Evolutionary conservation across 495 filamentous ascomycete genomes (phyloP).

Genomic region (Penicillium chermesinum): DNA sequence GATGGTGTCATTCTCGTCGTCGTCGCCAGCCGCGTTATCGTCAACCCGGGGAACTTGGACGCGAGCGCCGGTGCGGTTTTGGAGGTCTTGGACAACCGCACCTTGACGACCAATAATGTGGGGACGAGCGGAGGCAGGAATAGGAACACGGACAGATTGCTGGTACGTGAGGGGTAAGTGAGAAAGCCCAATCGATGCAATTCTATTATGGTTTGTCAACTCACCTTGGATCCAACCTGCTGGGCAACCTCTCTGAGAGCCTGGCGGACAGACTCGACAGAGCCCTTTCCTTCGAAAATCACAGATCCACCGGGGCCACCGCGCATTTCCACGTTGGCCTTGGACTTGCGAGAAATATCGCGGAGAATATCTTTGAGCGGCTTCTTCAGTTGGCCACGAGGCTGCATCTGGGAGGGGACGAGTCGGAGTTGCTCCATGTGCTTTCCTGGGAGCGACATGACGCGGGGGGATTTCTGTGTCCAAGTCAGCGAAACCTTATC

Average conservation of each 20-base stretch:
- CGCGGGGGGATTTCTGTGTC: constrained; percentile 46
- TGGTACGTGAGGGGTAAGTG: constrained; percentile 32
- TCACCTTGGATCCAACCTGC: constrained; percentile 79
- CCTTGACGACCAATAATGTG: constrained; percentile 91
- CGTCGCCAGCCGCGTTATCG: constrained; percentile 45
- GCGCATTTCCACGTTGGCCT: constrained; percentile 73
- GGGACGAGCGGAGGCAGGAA: constrained; percentile 75
- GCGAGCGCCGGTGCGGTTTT: constrained; percentile 75
- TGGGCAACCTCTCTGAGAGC: constrained; percentile 80
- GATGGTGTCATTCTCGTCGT: constrained; percentile 75
- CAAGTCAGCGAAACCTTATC: constrained; percentile 1
- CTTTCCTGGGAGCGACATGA: constrained; percentile 69
- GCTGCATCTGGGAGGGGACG: constrained; percentile 64
- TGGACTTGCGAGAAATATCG: constrained; percentile 83
- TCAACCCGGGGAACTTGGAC: constrained; percentile 83
- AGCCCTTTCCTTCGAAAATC: constrained; percentile 76
- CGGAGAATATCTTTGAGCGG: constrained; percentile 75
- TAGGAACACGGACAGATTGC: constrained; percentile 68
- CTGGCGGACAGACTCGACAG: constrained; percentile 68
- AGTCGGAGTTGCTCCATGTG: constrained; percentile 70
- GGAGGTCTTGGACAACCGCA: constrained; percentile 80
- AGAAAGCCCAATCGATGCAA: neutral
- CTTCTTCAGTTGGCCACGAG: constrained; percentile 71
- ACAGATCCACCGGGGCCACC: constrained; percentile 59
- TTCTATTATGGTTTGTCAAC: neutral